phyloP scores from a whole-genome alignment of 179 eudicot genomes.

The Carnegiea gigantea region DNA sequence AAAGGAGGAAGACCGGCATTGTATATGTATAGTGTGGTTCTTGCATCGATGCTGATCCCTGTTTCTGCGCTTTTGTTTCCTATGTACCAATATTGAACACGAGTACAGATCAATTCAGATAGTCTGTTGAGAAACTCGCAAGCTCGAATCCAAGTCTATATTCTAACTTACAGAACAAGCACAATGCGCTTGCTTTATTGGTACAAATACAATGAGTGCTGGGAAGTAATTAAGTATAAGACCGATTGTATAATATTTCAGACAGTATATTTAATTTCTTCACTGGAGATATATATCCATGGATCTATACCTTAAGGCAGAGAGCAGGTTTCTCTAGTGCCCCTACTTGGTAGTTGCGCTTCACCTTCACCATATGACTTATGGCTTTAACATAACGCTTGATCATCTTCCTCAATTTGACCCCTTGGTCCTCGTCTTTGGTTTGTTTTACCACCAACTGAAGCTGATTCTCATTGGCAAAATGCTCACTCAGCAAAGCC shows the following conservation, averaged over 20 bases:
- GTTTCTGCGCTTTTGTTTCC: no score
- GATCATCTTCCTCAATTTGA: constrained; percentile 23
- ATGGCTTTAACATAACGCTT: constrained; percentile 32
- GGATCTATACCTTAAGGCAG: constrained; percentile 13
- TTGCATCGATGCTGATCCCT: no score
- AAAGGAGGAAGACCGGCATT: no score
- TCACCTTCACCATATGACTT: constrained; percentile 26
- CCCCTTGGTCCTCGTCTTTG: constrained; percentile 12
- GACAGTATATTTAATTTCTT: no score
- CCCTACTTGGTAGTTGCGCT: constrained; percentile 16
- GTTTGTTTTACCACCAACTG: constrained; percentile 33
- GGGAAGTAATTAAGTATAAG: background rate
- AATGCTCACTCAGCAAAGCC: constrained; percentile 23
- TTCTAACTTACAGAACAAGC: no score
- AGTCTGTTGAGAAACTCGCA: background rate
- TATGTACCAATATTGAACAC: background rate
- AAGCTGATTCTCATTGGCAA: constrained; percentile 31
- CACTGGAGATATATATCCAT: no score
- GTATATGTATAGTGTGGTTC: no score
- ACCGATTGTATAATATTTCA: no score
- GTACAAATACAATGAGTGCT: no score
- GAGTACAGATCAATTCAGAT: background rate
- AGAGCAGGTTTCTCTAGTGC: constrained; percentile 26
- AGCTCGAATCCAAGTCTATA: background rate
- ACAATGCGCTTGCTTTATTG: background rate